phyloP scores from a whole-genome alignment of 2,329 filamentous ascomycete genomes.

The Volutella citrinella region DNA sequence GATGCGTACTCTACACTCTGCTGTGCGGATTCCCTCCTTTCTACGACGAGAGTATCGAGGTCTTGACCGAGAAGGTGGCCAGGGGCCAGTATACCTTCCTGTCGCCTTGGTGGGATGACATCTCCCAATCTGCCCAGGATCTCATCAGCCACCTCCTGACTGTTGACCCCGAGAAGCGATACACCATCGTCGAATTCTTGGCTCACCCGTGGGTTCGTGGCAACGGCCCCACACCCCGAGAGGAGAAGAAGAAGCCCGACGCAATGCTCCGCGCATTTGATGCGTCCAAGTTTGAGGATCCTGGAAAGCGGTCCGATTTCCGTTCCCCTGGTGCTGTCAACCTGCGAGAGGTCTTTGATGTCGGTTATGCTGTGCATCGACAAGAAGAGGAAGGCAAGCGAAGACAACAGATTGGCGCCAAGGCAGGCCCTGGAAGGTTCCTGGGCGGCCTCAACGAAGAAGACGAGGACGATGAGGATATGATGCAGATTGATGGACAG shows the following conservation, averaged over 20 bases:
- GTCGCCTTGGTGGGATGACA: slow-evolving; percentile 99
- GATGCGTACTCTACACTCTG: slow-evolving; percentile 93
- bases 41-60: slow-evolving; percentile 96
- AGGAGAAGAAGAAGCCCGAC: slow-evolving; percentile 56
- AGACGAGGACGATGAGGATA: slow-evolving; percentile 46
- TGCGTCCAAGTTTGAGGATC: slow-evolving; percentile 48
- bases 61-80: slow-evolving; percentile 95
- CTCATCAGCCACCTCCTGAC: slow-evolving; percentile 89
- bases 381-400: slow-evolving; percentile 96
- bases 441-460: slow-evolving; percentile 68
- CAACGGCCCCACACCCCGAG: slow-evolving; percentile 53
- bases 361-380: slow-evolving; percentile 94
- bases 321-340: slow-evolving; percentile 93
- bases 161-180: slow-evolving; percentile 92
- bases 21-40: slow-evolving; percentile 98
- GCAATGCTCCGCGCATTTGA: slow-evolving; percentile 53
- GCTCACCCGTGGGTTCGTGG: slow-evolving; percentile 89
- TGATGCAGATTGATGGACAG: slow-evolving; percentile 60
- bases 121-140: slow-evolving; percentile 91
- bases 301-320: slow-evolving; percentile 80
- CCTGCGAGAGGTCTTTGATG: slow-evolving; percentile 94
- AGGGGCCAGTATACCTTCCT: slow-evolving; percentile 96
- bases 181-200: slow-evolving; percentile 88
- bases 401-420: slow-evolving; percentile 76
- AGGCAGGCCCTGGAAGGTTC: slow-evolving; percentile 56